Percentiles rank a stretch among this genome's conserved stretches.
These are phyloP conservation scores for Beverwykella pulmonaria DNA, from an alignment of 495 filamentous ascomycete genomes.

Conservation along the genomic window DNA sequence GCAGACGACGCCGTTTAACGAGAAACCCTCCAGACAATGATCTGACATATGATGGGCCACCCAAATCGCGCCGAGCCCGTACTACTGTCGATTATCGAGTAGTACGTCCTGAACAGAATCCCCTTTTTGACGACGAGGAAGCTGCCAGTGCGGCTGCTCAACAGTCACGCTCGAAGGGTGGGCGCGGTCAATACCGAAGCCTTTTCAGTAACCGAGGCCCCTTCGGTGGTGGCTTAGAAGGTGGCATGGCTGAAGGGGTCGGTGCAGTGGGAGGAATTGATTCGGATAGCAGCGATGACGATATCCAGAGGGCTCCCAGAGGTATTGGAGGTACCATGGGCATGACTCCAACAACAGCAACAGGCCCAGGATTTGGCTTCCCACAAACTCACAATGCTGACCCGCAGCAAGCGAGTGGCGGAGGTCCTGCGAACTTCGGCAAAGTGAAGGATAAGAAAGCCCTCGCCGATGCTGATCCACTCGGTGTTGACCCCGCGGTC, in stretches of 20 bases:
- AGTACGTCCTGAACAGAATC: constrained; percentile 69
- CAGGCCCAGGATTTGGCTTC: constrained; percentile 57
- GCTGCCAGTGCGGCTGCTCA: constrained; percentile 65
- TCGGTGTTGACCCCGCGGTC: constrained; percentile 87
- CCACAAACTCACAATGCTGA: constrained; percentile 69
- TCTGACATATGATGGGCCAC: constrained; percentile 52
- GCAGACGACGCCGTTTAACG: constrained; percentile 47
- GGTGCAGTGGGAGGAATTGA: constrained; percentile 79
- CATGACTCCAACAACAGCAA: constrained; percentile 74
- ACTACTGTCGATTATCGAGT: constrained; percentile 68
- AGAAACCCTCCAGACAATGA: constrained; percentile 36
- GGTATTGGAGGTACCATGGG: constrained; percentile 64
- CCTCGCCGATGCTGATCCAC: constrained; percentile 87
- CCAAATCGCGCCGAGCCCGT: constrained; percentile 42
- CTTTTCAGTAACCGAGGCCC: constrained; percentile 87
- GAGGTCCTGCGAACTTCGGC: constrained; percentile 82
- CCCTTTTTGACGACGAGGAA: constrained; percentile 72
- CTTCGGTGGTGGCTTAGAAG: constrained; percentile 82
- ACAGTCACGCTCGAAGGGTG: constrained; percentile 66
- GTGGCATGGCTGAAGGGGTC: constrained; percentile 73
- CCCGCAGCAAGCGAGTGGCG: constrained; percentile 57
- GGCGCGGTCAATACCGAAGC: constrained; percentile 64
- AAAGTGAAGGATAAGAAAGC: constrained; percentile 80
- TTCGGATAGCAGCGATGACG: constrained; percentile 96
- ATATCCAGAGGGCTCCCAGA: constrained; percentile 61